Base-by-base conservation (phyloP, 169 alveolate species). In the Plasmodium adleri region DNA sequence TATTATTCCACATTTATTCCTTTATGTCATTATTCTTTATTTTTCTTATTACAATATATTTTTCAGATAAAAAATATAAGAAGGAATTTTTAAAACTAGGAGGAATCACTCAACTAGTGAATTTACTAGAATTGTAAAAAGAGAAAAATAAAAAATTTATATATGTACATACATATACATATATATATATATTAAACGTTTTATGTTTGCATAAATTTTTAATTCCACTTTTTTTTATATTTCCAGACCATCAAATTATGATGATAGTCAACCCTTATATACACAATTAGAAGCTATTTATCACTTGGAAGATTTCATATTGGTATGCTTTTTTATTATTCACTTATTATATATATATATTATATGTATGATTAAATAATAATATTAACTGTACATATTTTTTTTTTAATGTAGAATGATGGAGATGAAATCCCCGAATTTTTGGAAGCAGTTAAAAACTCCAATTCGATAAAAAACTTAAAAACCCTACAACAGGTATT, bases 211-310 rank as follows among this genome's bases (percentile, higher is more conserved):
- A 45, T 13, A 26, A n/a, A 26, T 60, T 90, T 70, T 60, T 39
- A 3, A 20, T n/a, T 26, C 8, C 45, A 5, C 5, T n/a, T 75
- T 49, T 47, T 52, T 62, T 7, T 52, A 43, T 15, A 60, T 72
- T 6, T 72, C 88, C 43, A 76, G 91, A 32, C 89, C 96, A 32
- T 73, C 92, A 26, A 88, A 74, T 66, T 96, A 90, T 72, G 92
- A 78, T 74, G 94, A 88, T 54, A 95, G 78, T 78, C 96, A 90
- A 88, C 93, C 93, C 32, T 88, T 94, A 89, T 93, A 94, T 68
- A 96, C 98, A 24, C 98, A 96, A 66, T 87, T 96, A 66, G 98
- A 96, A 87, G 98, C 98, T 6, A 93, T 96, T 49, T 96, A 96
- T 86, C 98, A 96, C 80, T 64, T 96, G 74, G 98, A 96, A 71